These are phyloP conservation scores for Gossypium arboreum DNA, from an alignment of 345 rosid genomes.

Conservation along the genomic window DNA sequence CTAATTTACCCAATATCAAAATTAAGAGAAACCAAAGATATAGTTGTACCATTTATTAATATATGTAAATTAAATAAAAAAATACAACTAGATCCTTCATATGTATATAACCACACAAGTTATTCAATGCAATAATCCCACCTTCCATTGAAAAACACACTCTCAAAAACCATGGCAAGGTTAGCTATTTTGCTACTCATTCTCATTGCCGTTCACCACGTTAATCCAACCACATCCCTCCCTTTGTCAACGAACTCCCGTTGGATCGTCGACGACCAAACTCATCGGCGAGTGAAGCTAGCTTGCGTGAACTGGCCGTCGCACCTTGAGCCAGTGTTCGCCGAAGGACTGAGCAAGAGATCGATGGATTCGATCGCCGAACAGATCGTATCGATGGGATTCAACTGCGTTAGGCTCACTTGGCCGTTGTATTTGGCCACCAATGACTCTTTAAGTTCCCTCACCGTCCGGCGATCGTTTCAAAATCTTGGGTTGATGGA, in stretches of 20 bases:
- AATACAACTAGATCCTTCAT: too few species aligned
- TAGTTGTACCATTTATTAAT: too few species aligned
- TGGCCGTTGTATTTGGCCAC: conserved; percentile 68
- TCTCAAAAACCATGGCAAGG: not conserved
- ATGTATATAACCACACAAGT: not conserved
- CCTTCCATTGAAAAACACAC: not conserved
- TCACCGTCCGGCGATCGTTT: conserved; percentile 66
- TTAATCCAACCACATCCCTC: not conserved
- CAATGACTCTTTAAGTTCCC: conserved; percentile 46
- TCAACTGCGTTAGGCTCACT: conserved; percentile 73
- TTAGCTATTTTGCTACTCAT: not conserved
- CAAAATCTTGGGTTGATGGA: conserved; percentile 48
- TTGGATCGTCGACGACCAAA: conserved; percentile 22
- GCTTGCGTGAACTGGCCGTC: conserved; percentile 68
- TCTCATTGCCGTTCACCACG: not conserved
- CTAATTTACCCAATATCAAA: too few species aligned
- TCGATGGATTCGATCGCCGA: conserved; percentile 44
- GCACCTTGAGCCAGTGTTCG: conserved; percentile 62
- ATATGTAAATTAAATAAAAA: too few species aligned
- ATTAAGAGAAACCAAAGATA: too few species aligned
- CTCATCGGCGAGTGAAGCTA: conserved; percentile 55
- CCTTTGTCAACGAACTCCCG: conserved; percentile 17
- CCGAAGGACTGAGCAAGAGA: conserved; percentile 78
- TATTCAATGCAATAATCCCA: not conserved
- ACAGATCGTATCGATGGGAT: conserved; percentile 42